phyloP scores from a whole-genome alignment of 805 yeast genomes.

The Metschnikowia drakensbergensis region DNA sequence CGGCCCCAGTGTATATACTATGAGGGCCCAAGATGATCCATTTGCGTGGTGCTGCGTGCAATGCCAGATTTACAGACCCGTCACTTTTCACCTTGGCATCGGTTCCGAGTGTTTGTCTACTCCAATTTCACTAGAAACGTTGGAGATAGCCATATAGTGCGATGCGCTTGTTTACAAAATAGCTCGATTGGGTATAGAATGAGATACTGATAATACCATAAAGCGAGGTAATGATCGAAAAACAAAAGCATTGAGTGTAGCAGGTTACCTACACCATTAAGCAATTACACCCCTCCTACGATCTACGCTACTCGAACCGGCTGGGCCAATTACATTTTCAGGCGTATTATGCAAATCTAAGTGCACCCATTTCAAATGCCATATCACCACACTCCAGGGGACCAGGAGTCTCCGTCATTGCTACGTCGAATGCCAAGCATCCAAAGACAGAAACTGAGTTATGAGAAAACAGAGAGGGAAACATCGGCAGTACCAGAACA shows the following conservation, averaged over 20 bases:
- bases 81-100: no score
- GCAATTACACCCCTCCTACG: background rate
- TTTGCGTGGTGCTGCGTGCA: background rate
- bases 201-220: slow-evolving; percentile 2
- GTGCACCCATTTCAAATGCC: background rate
- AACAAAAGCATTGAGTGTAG: background rate
- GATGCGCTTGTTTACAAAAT: slow-evolving; percentile 2
- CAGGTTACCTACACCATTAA: background rate
- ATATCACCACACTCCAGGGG: background rate
- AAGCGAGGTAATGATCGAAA: slow-evolving; percentile 1
- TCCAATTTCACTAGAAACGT: no score
- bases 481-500: background rate
- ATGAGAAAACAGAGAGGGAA: background rate
- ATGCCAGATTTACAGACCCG: background rate
- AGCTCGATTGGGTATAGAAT: background rate
- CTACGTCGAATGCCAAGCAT: slow-evolving; percentile 4
- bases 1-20: background rate
- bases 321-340: background rate
- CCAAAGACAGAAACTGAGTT: background rate
- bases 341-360: background rate
- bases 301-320: background rate
- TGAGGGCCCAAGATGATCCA: background rate
- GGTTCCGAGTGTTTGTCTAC: no score
- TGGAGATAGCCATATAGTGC: no score
- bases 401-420: background rate